phyloP scores from a whole-genome alignment of 768 basidiomycete genomes.

The Suillus alpinus region DNA sequence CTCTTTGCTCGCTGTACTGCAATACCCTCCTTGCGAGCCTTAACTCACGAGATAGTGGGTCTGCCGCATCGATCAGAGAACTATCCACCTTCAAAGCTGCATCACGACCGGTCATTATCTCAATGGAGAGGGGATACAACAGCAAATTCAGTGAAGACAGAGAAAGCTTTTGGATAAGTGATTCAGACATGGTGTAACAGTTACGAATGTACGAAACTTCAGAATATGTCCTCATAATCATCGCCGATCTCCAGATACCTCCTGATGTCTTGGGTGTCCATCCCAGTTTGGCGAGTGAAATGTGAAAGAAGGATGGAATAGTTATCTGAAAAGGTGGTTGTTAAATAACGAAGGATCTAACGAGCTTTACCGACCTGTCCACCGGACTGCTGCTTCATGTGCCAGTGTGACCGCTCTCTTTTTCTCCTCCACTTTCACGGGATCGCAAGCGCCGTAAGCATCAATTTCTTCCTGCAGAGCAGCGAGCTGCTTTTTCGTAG shows the following conservation, averaged over 20 bases:
- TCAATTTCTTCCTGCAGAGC: constrained; percentile 65
- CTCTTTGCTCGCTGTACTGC: constrained; percentile 32
- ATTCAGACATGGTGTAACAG: neutral
- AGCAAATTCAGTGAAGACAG: neutral
- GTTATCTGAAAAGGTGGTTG: constrained; percentile 49
- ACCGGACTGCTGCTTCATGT: constrained; percentile 79
- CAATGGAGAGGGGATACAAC: neutral
- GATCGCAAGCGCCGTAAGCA: constrained; percentile 83
- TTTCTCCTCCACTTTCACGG: constrained; percentile 75
- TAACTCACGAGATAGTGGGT: constrained; percentile 20
- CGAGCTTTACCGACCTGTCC: constrained; percentile 69
- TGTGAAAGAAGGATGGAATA: constrained; percentile 62
- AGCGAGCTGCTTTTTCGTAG: constrained; percentile 46
- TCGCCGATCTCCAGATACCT: constrained; percentile 64
- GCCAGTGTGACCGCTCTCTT: constrained; percentile 69
- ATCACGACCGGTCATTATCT: neutral
- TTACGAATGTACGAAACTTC: constrained; percentile 8
- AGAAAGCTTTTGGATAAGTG: neutral
- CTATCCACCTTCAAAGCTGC: neutral
- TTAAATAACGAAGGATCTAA: neutral
- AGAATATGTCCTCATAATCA: constrained; percentile 74
- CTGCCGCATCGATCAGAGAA: neutral
- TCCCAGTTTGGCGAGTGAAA: constrained; percentile 60
- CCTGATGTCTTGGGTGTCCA: constrained; percentile 61
- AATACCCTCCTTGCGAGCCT: constrained; percentile 31